A percentile compares a stretch with the other conserved stretches of the same genome.
Evolutionary conservation across 108 stramenopile genomes (phyloP).

Genomic region (Pseudonitzschia multiseries): DNA sequence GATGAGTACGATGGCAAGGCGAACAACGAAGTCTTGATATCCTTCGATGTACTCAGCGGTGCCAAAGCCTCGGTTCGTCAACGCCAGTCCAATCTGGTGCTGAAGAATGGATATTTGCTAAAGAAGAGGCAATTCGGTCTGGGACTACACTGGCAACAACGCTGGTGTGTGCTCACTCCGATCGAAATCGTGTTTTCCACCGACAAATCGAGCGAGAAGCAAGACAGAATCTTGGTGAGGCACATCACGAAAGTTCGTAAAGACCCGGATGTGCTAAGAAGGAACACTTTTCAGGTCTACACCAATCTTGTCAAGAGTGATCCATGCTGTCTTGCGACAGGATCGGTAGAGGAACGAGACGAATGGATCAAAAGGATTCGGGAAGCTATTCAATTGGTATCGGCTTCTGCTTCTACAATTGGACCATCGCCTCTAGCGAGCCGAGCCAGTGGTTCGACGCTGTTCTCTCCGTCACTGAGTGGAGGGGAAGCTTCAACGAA

Average conservation of each 20-base stretch:
- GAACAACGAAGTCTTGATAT: constrained; percentile 35
- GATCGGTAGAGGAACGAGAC: constrained; percentile 19
- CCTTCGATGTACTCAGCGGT: constrained; percentile 13
- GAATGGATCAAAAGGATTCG: constrained; percentile 30
- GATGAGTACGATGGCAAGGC: constrained; percentile 28
- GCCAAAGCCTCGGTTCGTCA: constrained; percentile 8
- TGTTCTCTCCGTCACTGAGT: neutral
- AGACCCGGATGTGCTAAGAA: constrained; percentile 10
- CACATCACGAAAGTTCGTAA: constrained; percentile 23
- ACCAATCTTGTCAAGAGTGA: constrained; percentile 13
- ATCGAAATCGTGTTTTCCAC: constrained; percentile 13
- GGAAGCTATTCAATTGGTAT: constrained; percentile 1
- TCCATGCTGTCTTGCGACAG: constrained; percentile 10
- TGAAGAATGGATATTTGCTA: constrained; percentile 25
- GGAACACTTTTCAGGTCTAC: constrained; percentile 31
- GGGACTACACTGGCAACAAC: constrained; percentile 33
- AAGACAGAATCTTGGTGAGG: constrained; percentile 17
- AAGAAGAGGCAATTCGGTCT: constrained; percentile 15
- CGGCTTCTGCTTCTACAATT: no score
- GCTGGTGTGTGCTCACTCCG: constrained; percentile 28
- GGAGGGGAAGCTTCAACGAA: neutral
- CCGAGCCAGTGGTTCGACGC: neutral
- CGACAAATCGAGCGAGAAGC: constrained; percentile 4
- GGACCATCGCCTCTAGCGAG: neutral
- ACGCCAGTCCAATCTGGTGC: neutral